These are phyloP conservation scores for Trichoderma atroviride DNA, from an alignment of 2,329 filamentous ascomycete genomes.

Conservation along the genomic window DNA sequence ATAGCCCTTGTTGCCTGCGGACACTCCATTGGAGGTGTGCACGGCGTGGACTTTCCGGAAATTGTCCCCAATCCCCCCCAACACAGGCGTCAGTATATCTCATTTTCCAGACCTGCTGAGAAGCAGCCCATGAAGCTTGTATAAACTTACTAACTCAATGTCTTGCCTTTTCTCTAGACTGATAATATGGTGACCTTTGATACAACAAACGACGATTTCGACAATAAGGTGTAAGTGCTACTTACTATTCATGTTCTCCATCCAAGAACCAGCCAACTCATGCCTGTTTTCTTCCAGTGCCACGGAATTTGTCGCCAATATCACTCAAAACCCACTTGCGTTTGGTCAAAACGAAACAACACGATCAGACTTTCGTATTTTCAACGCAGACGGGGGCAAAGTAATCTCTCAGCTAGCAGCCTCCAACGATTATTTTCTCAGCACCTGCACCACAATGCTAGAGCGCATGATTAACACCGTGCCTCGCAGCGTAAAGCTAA, in stretches of 20 bases:
- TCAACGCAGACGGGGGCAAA: conserved; percentile 9
- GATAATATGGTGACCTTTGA: conserved; percentile 12
- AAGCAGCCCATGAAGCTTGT: not conserved
- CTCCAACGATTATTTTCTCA: conserved; percentile 5
- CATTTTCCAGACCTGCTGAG: not conserved
- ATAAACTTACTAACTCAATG: too few species aligned
- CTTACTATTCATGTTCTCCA: too few species aligned
- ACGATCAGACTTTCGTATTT: conserved; percentile 8
- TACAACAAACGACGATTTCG: conserved; percentile 9
- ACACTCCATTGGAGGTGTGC: conserved; percentile 5
- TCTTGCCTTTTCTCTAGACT: too few species aligned
- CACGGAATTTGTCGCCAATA: not conserved
- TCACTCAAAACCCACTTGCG: conserved; percentile 1
- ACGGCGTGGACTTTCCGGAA: conserved; percentile 15
- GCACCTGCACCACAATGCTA: not conserved
- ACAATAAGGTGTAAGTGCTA: conserved; percentile 4
- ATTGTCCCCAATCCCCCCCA: conserved; percentile 15
- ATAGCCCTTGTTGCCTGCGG: conserved; percentile 11
- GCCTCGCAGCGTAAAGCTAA: not conserved
- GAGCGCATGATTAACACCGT: conserved; percentile 17
- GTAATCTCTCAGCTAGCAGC: conserved; percentile 5
- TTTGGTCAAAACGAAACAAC: conserved; percentile 21
- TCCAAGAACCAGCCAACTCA: too few species aligned
- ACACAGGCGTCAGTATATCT: not conserved
- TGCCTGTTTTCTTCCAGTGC: not conserved